Conservation (phyloP, 225 moss, liverwort and hornwort genomes). For the Physcomitrium patens region DNA sequence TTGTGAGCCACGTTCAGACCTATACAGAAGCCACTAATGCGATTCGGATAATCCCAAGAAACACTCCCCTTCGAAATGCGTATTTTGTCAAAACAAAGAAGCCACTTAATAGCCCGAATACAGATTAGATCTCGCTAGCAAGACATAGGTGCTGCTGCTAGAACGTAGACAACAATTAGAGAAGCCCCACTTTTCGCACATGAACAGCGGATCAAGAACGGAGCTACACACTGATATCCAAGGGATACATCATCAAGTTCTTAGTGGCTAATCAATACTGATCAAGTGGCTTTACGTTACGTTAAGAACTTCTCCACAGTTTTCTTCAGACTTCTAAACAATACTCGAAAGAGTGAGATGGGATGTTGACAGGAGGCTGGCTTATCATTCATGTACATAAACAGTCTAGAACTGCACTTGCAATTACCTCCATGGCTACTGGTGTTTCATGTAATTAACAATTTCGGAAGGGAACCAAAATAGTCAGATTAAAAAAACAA, state of each 20-base stretch:
- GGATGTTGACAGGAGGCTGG: background rate
- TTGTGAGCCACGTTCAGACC: slow-evolving; percentile 30
- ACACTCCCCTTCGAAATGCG: background rate
- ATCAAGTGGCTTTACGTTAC: background rate
- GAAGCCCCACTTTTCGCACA: slow-evolving; percentile 11
- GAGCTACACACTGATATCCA: background rate
- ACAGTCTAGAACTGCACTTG: slow-evolving; percentile 13
- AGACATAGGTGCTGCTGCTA: slow-evolving; percentile 10
- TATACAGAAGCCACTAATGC: slow-evolving; percentile 18
- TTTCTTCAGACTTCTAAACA: background rate
- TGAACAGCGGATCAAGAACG: background rate
- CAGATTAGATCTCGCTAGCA: background rate
- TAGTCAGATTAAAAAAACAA: background rate
- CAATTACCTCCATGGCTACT: background rate
- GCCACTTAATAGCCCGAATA: background rate
- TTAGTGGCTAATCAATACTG: background rate
- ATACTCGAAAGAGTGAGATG: background rate
- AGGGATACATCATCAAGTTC: background rate
- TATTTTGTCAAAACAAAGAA: background rate
- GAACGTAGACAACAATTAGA: slow-evolving; percentile 19
- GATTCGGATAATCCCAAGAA: slow-evolving; percentile 6
- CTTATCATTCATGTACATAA: slow-evolving; percentile 8
- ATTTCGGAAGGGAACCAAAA: slow-evolving; percentile 19
- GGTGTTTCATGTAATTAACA: slow-evolving; percentile 22
- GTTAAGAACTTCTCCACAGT: background rate